A percentile compares a stretch with the other conserved stretches of the same genome.
Conservation (phyloP, 1,139 yeast genomes). For the Taiozyma onychis region DNA sequence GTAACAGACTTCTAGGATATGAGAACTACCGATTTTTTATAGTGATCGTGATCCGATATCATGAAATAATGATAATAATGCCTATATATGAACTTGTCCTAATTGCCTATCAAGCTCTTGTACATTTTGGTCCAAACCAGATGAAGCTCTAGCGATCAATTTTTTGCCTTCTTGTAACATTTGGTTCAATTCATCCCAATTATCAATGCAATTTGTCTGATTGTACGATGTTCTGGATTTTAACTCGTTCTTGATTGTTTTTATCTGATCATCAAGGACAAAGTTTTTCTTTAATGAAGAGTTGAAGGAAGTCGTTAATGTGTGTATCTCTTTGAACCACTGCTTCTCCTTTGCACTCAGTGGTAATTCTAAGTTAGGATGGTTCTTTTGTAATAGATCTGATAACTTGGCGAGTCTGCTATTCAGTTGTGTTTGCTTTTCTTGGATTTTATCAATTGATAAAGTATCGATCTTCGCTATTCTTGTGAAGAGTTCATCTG, state of each 20-base stretch:
- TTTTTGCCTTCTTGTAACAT: constrained; percentile 15
- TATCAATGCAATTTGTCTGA: background rate
- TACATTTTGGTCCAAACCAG: constrained; percentile 7
- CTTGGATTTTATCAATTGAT: constrained; percentile 11
- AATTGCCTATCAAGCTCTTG: constrained; percentile 10
- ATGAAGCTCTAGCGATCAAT: constrained; percentile 11
- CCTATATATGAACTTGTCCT: constrained; percentile 5
- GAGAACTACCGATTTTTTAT: background rate
- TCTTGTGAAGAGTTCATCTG: constrained; percentile 18
- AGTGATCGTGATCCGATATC: background rate
- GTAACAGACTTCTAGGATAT: constrained; percentile 85
- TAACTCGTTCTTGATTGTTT: constrained; percentile 16
- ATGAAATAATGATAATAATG: background rate
- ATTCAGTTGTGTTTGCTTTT: constrained; percentile 29
- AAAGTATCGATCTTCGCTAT: constrained; percentile 6
- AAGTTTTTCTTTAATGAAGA: constrained; percentile 22
- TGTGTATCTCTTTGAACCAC: constrained; percentile 40
- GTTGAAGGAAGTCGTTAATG: constrained; percentile 28
- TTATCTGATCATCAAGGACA: constrained; percentile 20
- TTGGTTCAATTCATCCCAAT: constrained; percentile 16
- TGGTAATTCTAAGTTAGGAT: constrained; percentile 21
- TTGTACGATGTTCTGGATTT: background rate
- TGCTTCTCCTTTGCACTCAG: constrained; percentile 35
- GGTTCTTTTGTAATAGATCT: constrained; percentile 21
- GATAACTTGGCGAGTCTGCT: constrained; percentile 29